A percentile compares a stretch with the other conserved stretches of the same genome.
phyloP scores from a whole-genome alignment of 2,329 filamentous ascomycete genomes.

The Ciborinia camelliae region DNA sequence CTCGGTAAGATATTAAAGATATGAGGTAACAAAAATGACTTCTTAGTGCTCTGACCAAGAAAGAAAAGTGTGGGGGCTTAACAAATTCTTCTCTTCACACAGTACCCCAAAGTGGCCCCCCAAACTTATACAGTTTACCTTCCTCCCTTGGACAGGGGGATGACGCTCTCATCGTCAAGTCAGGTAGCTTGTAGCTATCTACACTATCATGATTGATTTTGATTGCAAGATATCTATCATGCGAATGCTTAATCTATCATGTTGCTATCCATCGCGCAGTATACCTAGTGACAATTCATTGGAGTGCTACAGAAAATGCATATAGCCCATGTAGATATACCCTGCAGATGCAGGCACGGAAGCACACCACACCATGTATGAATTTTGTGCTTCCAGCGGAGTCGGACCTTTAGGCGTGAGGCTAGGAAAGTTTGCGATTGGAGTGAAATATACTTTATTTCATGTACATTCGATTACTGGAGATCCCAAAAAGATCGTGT shows the following conservation, averaged over 20 bases:
- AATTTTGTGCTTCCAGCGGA: conserved; percentile 8
- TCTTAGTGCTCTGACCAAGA: background rate
- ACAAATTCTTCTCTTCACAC: conserved; percentile 3
- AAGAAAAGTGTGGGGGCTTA: conserved; percentile 16
- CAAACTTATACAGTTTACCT: conserved; percentile 21
- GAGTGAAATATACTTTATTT: background rate
- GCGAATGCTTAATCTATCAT: conserved; percentile 10
- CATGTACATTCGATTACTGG: conserved; percentile 2
- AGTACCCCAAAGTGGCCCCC: conserved; percentile 14
- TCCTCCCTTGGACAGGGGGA: background rate
- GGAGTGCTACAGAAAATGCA: background rate
- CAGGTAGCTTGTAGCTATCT: conserved; percentile 28
- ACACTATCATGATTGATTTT: conserved; percentile 21
- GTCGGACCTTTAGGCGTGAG: background rate
- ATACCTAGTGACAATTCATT: background rate
- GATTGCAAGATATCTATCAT: conserved; percentile 18
- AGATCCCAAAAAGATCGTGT: background rate
- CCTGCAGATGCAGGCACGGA: conserved; percentile 17
- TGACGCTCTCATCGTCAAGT: conserved; percentile 20
- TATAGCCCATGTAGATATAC: conserved; percentile 11
- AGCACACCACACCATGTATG: conserved; percentile 11
- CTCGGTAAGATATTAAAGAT: conserved; percentile 12
- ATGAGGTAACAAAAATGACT: conserved; percentile 11
- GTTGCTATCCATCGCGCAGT: conserved; percentile 11
- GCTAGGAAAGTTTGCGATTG: background rate